phyloP scores from a whole-genome alignment of 1,284 basidiomycete genomes.

The Naganishia liquefaciens region DNA sequence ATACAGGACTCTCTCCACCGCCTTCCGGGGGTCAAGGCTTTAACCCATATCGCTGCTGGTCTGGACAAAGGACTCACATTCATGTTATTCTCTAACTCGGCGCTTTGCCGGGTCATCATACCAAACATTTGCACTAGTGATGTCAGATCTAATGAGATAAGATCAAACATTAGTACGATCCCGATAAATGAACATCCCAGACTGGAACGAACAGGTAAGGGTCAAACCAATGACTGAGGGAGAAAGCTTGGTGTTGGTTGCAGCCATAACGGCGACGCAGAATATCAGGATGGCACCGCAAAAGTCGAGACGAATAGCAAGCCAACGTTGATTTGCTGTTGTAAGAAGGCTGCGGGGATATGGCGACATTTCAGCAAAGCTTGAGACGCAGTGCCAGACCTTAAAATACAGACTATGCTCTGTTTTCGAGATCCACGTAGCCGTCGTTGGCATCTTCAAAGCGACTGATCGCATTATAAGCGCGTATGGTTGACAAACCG shows the following conservation, averaged over 20 bases:
- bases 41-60: too few species aligned
- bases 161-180: neutral
- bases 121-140: constrained; percentile 58
- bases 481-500: constrained; percentile 63
- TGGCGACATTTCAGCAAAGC: constrained; percentile 50
- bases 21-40: neutral
- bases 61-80: constrained; percentile 32
- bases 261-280: constrained; percentile 59
- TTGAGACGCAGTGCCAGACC: constrained; percentile 67
- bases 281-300: constrained; percentile 69
- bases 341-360: constrained; percentile 50
- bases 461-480: constrained; percentile 64
- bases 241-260: constrained; percentile 54
- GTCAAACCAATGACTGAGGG: constrained; percentile 71
- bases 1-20: constrained; percentile 43
- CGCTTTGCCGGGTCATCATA: constrained; percentile 43
- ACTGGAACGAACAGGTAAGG: constrained; percentile 63
- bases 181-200: neutral
- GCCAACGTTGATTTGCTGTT: constrained; percentile 60
- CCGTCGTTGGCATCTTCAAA: constrained; percentile 56
- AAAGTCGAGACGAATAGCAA: constrained; percentile 75
- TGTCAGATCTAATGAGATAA: constrained; percentile 48
- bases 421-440: constrained; percentile 40
- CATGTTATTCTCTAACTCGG: constrained; percentile 47
- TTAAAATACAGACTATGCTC: constrained; percentile 68